These are phyloP conservation scores for Penicillium sp. DNA, from an alignment of 2,329 filamentous ascomycete genomes.

Conservation along the genomic window DNA sequence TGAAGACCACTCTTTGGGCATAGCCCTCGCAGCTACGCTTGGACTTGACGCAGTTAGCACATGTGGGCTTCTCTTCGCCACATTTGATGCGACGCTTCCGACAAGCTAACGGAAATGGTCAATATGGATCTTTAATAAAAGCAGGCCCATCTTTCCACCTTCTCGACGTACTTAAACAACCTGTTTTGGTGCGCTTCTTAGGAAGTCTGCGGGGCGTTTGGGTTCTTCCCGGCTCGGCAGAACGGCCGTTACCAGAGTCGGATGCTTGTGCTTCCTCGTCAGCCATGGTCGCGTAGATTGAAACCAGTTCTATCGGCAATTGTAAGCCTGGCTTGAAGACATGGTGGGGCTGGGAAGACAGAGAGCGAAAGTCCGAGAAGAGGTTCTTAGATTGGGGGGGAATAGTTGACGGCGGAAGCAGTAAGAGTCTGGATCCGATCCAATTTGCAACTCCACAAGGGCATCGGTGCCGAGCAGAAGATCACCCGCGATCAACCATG, in stretches of 20 bases:
- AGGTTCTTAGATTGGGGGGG: neutral
- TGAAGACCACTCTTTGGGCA: slow-evolving; percentile 43
- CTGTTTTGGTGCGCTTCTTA: slow-evolving; percentile 83
- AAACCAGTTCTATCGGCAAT: neutral
- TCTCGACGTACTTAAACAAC: slow-evolving; percentile 72
- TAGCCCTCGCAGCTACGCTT: slow-evolving; percentile 48
- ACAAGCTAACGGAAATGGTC: slow-evolving; percentile 63
- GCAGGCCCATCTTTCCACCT: neutral
- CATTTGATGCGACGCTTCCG: slow-evolving; percentile 96
- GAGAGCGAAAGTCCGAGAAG: neutral
- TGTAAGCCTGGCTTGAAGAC: neutral
- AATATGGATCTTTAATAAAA: neutral
- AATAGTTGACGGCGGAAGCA: neutral
- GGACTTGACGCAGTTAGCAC: slow-evolving; percentile 49
- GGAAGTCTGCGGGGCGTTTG: slow-evolving; percentile 31
- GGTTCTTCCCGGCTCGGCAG: slow-evolving; percentile 1
- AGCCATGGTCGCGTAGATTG: neutral
- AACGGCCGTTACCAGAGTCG: neutral
- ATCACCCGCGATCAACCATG: slow-evolving; percentile 12
- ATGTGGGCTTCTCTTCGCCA: slow-evolving; percentile 69
- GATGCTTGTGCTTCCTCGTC: neutral
- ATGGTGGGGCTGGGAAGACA: slow-evolving; percentile 9
- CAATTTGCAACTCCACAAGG: slow-evolving; percentile 4
- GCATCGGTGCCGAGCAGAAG: slow-evolving; percentile 15
- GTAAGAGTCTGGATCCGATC: slow-evolving; percentile 2